Percentiles rank a stretch among this genome's conserved stretches.
Conservation (phyloP, 768 basidiomycete genomes). For the Xerocomus brunneocitrinus region DNA sequence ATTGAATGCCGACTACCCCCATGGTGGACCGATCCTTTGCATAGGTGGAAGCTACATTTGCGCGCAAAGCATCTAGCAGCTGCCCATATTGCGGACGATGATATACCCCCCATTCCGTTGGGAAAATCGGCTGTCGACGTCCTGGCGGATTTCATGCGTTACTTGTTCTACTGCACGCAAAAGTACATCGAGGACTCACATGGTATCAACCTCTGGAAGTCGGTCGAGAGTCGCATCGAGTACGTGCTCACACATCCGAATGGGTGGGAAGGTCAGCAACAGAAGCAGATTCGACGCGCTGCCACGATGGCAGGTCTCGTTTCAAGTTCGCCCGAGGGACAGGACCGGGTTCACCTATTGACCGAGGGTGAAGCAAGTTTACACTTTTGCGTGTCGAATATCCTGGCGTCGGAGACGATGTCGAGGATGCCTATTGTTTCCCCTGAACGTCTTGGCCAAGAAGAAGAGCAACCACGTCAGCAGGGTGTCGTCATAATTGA, state of each 20-base stretch:
- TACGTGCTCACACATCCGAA: slow-evolving; percentile 61
- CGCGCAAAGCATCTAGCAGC: slow-evolving; percentile 32
- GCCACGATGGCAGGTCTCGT: slow-evolving; percentile 50
- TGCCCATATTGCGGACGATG: slow-evolving; percentile 29
- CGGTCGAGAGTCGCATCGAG: slow-evolving; percentile 39
- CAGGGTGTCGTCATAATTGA: slow-evolving; percentile 45
- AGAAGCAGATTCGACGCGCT: slow-evolving; percentile 51
- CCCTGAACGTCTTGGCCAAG: slow-evolving; percentile 17
- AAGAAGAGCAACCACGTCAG: slow-evolving; percentile 21
- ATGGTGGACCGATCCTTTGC: background rate
- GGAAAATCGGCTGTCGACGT: slow-evolving; percentile 40
- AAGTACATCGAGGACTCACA: slow-evolving; percentile 47
- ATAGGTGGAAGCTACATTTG: slow-evolving; percentile 38
- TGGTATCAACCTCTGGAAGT: slow-evolving; percentile 43
- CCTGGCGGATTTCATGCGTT: slow-evolving; percentile 45
- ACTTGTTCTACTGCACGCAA: slow-evolving; percentile 41
- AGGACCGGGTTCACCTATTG: slow-evolving; percentile 47
- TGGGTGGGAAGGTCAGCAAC: slow-evolving; percentile 61
- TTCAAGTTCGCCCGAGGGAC: slow-evolving; percentile 34
- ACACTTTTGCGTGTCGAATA: slow-evolving; percentile 50
- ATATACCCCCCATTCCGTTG: slow-evolving; percentile 38
- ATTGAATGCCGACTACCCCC: background rate
- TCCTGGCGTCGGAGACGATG: slow-evolving; percentile 35
- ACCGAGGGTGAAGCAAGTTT: slow-evolving; percentile 63
- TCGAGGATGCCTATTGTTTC: slow-evolving; percentile 15